Conservation (phyloP, 805 yeast genomes). For the Saturnispora besseyi region DNA sequence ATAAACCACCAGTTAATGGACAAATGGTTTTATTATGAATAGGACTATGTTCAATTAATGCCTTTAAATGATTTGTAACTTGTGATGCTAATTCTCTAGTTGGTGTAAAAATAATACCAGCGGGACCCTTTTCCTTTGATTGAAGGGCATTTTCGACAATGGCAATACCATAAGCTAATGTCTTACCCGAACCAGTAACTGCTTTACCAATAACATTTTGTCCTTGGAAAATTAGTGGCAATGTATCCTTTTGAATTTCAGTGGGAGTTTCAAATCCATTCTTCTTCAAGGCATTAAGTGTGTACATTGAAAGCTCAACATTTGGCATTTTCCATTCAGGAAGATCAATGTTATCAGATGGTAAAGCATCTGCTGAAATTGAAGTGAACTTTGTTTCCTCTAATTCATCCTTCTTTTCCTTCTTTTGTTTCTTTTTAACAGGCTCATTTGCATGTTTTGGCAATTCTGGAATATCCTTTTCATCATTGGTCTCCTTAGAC, state of each 20-base stretch:
- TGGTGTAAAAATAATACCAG: constrained; percentile 83
- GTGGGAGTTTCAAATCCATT: constrained; percentile 67
- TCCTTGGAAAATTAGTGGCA: constrained; percentile 67
- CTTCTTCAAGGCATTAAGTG: constrained; percentile 51
- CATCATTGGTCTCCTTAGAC: constrained; percentile 14
- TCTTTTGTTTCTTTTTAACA: constrained; percentile 8
- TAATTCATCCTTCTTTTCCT: constrained; percentile 5
- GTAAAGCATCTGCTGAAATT: constrained; percentile 11
- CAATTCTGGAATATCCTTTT: constrained; percentile 11
- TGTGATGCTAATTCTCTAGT: constrained; percentile 96
- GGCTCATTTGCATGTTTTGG: neutral
- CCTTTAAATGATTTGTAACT: constrained; percentile 70
- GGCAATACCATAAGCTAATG: constrained; percentile 92
- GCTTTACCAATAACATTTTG: constrained; percentile 91
- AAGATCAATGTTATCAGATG: constrained; percentile 33
- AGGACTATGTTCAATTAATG: constrained; percentile 44
- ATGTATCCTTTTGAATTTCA: constrained; percentile 66
- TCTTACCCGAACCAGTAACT: constrained; percentile 95
- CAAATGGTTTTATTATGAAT: constrained; percentile 43
- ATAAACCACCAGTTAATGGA: constrained; percentile 87
- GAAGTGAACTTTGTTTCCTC: constrained; percentile 11
- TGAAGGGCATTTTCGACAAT: constrained; percentile 54
- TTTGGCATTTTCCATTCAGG: constrained; percentile 49
- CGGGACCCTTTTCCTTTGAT: constrained; percentile 32
- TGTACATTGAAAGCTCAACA: constrained; percentile 40